phyloP scores from a whole-genome alignment of 2,329 filamentous ascomycete species.

The Alternaria ventricosa region DNA sequence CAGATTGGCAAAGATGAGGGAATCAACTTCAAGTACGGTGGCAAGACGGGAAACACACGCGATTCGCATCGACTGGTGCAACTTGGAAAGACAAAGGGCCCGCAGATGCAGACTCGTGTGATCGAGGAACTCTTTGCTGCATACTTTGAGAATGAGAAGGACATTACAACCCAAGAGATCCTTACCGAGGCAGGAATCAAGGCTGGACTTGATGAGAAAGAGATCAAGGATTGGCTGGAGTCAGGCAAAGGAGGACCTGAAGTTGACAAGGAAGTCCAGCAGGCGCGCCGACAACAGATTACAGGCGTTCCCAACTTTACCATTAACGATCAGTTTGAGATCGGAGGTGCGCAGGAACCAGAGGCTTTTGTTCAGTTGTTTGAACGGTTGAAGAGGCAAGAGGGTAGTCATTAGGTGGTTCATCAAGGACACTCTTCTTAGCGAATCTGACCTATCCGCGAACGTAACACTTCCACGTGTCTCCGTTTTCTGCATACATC shows the following conservation, averaged over 20 bases:
- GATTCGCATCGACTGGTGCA: slow-evolving; percentile 78
- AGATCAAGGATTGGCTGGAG: slow-evolving; percentile 53
- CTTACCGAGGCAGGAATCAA: slow-evolving; percentile 51
- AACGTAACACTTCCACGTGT: not conserved
- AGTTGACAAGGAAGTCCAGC: slow-evolving; percentile 56
- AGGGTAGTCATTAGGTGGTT: slow-evolving; percentile 26
- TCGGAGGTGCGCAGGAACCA: slow-evolving; percentile 76
- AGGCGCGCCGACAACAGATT: slow-evolving; percentile 58
- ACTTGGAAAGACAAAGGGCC: slow-evolving; percentile 65
- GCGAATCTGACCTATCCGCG: not conserved
- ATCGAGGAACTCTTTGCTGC: slow-evolving; percentile 49
- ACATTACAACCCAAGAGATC: slow-evolving; percentile 53
- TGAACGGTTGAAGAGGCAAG: slow-evolving; percentile 61
- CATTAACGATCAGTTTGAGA: slow-evolving; percentile 70
- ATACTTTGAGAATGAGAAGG: slow-evolving; percentile 58
- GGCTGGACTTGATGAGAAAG: slow-evolving; percentile 53
- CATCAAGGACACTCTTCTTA: no score
- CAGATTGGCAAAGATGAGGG: slow-evolving; percentile 68
- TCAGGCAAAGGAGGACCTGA: slow-evolving; percentile 53
- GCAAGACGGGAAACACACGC: slow-evolving; percentile 76
- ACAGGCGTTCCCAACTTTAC: slow-evolving; percentile 77
- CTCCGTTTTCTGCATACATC: not conserved
- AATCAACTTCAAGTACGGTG: slow-evolving; percentile 75
- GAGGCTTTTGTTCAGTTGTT: slow-evolving; percentile 71
- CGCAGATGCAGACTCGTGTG: slow-evolving; percentile 55